Percentiles rank a stretch among this genome's conserved stretches.
Evolutionary conservation across 306 rosid species (phyloP).

Genomic region (Alnus glutinosa): DNA sequence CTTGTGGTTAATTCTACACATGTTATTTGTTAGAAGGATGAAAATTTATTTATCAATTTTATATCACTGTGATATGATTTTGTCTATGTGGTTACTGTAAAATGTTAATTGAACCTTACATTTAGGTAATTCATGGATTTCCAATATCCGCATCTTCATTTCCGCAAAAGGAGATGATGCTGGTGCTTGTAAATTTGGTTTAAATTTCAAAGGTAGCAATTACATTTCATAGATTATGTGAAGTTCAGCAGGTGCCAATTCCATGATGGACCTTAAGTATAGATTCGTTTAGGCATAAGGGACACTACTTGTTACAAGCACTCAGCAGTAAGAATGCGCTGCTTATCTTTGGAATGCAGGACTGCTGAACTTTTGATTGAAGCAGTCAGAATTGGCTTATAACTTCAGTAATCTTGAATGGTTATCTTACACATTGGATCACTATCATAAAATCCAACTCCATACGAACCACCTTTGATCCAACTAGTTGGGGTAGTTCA

Average conservation of each 20-base stretch:
- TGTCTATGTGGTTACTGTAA: not conserved
- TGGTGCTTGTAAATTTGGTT: not conserved
- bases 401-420: not conserved
- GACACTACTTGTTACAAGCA: not conserved
- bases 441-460: not conserved
- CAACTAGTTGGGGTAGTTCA: not conserved
- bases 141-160: not conserved
- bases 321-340: not conserved
- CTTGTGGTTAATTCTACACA: not conserved
- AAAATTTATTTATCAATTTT: not conserved
- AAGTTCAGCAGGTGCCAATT: not conserved
- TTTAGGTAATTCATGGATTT: not conserved
- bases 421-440: not conserved
- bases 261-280: not conserved
- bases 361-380: not conserved
- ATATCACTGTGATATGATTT: not conserved
- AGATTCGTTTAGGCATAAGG: not conserved
- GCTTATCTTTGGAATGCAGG: not conserved
- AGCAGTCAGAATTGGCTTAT: not conserved
- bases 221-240: not conserved
- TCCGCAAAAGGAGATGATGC: not conserved
- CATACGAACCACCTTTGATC: not conserved
- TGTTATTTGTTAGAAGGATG: not conserved
- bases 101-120: not conserved
- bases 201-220: not conserved